Percentiles rank a stretch among this genome's conserved stretches.
Conservation (phyloP, 2,329 filamentous ascomycete genomes). For the Ceratocystis cubensis region DNA sequence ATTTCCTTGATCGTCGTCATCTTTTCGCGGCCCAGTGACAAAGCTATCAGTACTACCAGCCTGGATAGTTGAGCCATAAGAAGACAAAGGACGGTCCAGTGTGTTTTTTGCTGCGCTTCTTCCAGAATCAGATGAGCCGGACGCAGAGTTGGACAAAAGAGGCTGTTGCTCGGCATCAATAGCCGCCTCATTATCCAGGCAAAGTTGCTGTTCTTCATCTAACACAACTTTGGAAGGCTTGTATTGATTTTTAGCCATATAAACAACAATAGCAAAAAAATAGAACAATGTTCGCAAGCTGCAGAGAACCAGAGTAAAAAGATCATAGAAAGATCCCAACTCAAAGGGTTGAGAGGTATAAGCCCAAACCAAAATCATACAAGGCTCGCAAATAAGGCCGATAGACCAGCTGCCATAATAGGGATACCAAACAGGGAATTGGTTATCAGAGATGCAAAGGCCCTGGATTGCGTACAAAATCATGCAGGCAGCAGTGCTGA, state of each 20-base stretch:
- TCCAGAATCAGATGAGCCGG: neutral
- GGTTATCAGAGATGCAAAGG: slow-evolving; percentile 39
- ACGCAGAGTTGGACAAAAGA: neutral
- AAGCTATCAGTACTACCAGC: slow-evolving; percentile 16
- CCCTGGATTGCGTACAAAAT: slow-evolving; percentile 52
- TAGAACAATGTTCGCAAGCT: slow-evolving; percentile 12
- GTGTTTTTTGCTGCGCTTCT: neutral
- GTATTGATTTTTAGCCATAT: neutral
- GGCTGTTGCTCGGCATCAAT: neutral
- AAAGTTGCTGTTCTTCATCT: slow-evolving; percentile 47
- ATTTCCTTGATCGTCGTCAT: neutral
- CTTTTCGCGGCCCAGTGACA: slow-evolving; percentile 6
- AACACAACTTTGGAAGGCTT: slow-evolving; percentile 20
- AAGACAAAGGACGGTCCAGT: neutral
- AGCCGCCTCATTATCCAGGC: slow-evolving; percentile 33
- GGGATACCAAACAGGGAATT: slow-evolving; percentile 47
- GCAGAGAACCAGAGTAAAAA: neutral
- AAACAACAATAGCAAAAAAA: neutral
- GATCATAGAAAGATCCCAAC: slow-evolving; percentile 2
- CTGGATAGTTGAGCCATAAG: slow-evolving; percentile 15
- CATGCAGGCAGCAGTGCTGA: slow-evolving; percentile 49
- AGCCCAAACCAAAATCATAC: slow-evolving; percentile 29
- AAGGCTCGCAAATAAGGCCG: slow-evolving; percentile 43
- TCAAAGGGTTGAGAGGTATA: neutral
- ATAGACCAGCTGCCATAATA: slow-evolving; percentile 51